phyloP scores from a whole-genome alignment of 176 grass and related monocot species.

The maize (Zea mays) region Zm-B73-REFERENCE-NAM-5.0 NC_050098.1:158594501-158595000 shows the following conservation, averaged over 20 bases:
- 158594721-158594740: constrained; percentile 17
- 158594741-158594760: constrained; percentile 28
- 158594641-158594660: constrained; percentile 50
- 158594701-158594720: neutral
- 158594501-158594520: too few species aligned
- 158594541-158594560: too few species aligned
- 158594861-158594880: constrained; percentile 47
- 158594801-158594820: neutral
- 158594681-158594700: neutral
- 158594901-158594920: constrained; percentile 65
- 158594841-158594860: constrained; percentile 10
- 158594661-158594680: neutral
- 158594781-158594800: constrained; percentile 35
- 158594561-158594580: neutral
- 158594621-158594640: constrained; percentile 23
- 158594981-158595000: neutral
- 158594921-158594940: neutral
- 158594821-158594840: constrained; percentile 32
- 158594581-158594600: too few species aligned
- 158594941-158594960: neutral
- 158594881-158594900: constrained; percentile 44
- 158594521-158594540: too few species aligned
- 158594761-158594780: constrained; percentile 63
- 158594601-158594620: neutral
- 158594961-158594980: neutral